These are phyloP conservation scores for Iodosphaeria phyllophila DNA, from an alignment of 2,329 filamentous ascomycete species.

Conservation along the genomic window DNA sequence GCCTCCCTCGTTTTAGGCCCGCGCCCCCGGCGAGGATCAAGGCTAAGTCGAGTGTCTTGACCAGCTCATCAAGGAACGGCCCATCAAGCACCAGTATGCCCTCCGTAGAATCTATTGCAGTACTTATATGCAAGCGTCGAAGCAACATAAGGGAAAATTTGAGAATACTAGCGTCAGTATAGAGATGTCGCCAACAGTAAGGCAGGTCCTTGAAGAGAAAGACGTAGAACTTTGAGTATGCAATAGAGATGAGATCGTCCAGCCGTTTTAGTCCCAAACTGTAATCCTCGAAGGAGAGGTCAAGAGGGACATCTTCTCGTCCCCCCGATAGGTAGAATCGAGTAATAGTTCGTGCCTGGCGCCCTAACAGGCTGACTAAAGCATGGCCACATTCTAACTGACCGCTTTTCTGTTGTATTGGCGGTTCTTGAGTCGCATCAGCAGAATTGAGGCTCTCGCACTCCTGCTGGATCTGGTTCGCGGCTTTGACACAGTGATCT, in stretches of 20 bases:
- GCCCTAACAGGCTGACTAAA: slow-evolving; percentile 2
- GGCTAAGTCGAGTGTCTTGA: slow-evolving; percentile 54
- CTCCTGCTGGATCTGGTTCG: slow-evolving; percentile 2
- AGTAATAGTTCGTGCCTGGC: slow-evolving; percentile 1
- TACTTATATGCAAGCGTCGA: slow-evolving; percentile 6
- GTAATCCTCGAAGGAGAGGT: background rate
- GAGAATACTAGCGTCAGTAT: slow-evolving; percentile 51
- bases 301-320: background rate
- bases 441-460: slow-evolving; percentile 1
- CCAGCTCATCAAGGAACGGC: slow-evolving; percentile 29
- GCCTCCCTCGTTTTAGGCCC: slow-evolving; percentile 24
- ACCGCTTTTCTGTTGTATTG: background rate
- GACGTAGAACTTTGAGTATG: slow-evolving; percentile 49
- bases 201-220: slow-evolving; percentile 51
- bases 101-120: slow-evolving; percentile 2
- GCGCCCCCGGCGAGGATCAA: slow-evolving; percentile 57
- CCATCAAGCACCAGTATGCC: slow-evolving; percentile 2
- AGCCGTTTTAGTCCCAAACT: slow-evolving; percentile 19
- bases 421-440: too few relatives aligned
- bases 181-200: slow-evolving; percentile 48
- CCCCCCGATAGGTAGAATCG: background rate
- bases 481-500: slow-evolving; percentile 1
- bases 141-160: slow-evolving; percentile 28
- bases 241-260: slow-evolving; percentile 37
- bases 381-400: slow-evolving; percentile 2